A percentile compares a stretch with the other conserved stretches of the same genome.
These are phyloP conservation scores for Camelina neglecta DNA, from an alignment of 345 rosid species.

Conservation along the genomic window DNA sequence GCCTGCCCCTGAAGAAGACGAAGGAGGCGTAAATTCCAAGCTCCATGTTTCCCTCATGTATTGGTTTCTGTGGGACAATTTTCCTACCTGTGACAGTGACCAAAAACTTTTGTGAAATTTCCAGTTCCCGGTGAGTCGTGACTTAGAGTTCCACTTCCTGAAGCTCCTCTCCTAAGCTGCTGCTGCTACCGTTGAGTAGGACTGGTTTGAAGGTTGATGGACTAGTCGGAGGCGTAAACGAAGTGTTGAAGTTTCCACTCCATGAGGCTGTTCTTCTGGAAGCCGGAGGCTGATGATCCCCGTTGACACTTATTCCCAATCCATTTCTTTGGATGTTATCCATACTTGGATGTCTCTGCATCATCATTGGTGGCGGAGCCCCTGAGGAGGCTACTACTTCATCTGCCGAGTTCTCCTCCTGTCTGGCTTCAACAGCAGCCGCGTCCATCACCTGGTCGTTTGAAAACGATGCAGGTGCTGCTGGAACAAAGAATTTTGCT, in stretches of 20 bases:
- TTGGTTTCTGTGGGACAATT: slow-evolving; percentile 13
- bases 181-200: slow-evolving; percentile 43
- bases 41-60: slow-evolving; percentile 24
- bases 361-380: slow-evolving; percentile 43
- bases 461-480: slow-evolving; percentile 50
- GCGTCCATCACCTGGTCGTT: slow-evolving; percentile 56
- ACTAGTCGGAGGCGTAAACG: slow-evolving; percentile 42
- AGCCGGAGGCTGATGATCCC: slow-evolving; percentile 39
- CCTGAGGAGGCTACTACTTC: slow-evolving; percentile 40
- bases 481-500: slow-evolving; percentile 83
- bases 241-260: slow-evolving; percentile 65
- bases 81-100: slow-evolving; percentile 4
- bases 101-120: slow-evolving; percentile 6
- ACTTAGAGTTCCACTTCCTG: slow-evolving; percentile 51
- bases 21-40: slow-evolving; percentile 18
- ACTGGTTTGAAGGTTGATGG: slow-evolving; percentile 31
- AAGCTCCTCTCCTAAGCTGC: slow-evolving; percentile 70
- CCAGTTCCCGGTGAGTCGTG: slow-evolving; percentile 23
- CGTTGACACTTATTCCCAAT: slow-evolving; percentile 35
- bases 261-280: slow-evolving; percentile 78
- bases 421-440: slow-evolving; percentile 55
- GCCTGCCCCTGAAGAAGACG: slow-evolving; percentile 19
- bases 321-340: slow-evolving; percentile 59
- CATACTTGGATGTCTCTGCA: slow-evolving; percentile 72
- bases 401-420: slow-evolving; percentile 46